phyloP scores from a whole-genome alignment of 345 rosid species.

The thale cress (Arabidopsis thaliana) region DNA sequence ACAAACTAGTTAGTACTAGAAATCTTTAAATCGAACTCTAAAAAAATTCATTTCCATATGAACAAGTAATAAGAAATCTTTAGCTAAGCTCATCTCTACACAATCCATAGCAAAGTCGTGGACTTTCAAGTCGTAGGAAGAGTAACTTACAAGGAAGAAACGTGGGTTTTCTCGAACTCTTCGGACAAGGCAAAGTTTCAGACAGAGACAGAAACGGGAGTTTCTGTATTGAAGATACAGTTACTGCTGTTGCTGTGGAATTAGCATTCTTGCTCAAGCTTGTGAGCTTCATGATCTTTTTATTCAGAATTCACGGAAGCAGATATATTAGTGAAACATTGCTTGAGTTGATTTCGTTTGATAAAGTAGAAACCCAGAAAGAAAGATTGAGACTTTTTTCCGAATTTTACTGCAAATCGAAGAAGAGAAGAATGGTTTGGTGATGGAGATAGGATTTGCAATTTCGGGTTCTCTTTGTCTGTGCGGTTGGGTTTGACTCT shows the following conservation, averaged over 20 bases:
- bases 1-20: conserved; percentile 38
- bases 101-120: not conserved
- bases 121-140: not conserved
- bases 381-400: conserved; percentile 28
- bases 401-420: not conserved
- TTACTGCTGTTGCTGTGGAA: not conserved
- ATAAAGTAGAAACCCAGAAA: conserved; percentile 22
- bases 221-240: conserved; percentile 52
- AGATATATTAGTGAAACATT: conserved; percentile 38
- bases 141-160: conserved; percentile 57
- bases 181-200: conserved; percentile 60
- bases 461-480: conserved; percentile 22
- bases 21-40: not conserved
- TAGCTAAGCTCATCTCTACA: not conserved
- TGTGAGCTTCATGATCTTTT: conserved; percentile 29
- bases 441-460: conserved; percentile 44
- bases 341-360: conserved; percentile 1
- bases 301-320: conserved; percentile 5
- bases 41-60: not conserved
- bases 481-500: conserved; percentile 39
- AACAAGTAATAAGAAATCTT: not conserved
- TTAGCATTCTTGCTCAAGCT: conserved; percentile 31
- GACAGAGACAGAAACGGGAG: conserved; percentile 56
- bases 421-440: conserved; percentile 31
- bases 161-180: conserved; percentile 45